These are phyloP conservation scores for Syzygium oleosum DNA, from an alignment of 345 rosid species.

Conservation along the genomic window DNA sequence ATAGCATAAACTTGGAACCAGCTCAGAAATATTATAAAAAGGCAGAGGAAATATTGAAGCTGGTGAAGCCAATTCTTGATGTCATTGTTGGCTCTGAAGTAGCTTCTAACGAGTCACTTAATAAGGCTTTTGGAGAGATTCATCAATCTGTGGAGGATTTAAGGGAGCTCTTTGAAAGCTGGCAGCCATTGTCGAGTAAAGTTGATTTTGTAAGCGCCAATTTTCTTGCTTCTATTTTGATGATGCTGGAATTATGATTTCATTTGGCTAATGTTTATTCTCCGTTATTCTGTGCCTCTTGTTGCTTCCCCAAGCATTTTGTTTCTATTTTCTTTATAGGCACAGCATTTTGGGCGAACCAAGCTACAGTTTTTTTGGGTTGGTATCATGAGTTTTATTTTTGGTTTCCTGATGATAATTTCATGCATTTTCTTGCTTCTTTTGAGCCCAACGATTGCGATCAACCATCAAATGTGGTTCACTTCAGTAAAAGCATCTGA, in stretches of 20 bases:
- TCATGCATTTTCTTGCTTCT: background rate
- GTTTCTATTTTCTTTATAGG: background rate
- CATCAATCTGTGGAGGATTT: slow-evolving; percentile 57
- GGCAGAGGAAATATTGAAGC: slow-evolving; percentile 69
- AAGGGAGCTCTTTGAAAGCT: slow-evolving; percentile 53
- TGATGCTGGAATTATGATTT: background rate
- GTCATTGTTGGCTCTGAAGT: slow-evolving; percentile 45
- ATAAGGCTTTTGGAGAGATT: slow-evolving; percentile 52
- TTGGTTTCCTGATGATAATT: background rate
- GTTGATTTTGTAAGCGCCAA: slow-evolving; percentile 66
- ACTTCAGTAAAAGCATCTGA: background rate
- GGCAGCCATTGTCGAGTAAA: slow-evolving; percentile 78
- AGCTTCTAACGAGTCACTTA: slow-evolving; percentile 50
- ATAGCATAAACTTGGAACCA: slow-evolving; percentile 51
- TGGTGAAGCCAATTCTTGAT: slow-evolving; percentile 69
- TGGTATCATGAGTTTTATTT: background rate
- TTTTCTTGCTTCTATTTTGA: background rate
- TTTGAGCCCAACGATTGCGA: background rate
- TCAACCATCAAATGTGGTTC: background rate
- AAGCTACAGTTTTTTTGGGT: background rate
- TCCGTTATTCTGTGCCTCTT: background rate
- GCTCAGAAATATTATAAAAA: slow-evolving; percentile 55
- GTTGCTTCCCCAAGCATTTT: background rate
- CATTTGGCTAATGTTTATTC: background rate
- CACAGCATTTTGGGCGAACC: background rate